Base-by-base conservation (phyloP, 768 basidiomycete species). In the Royoungia palumana region DNA sequence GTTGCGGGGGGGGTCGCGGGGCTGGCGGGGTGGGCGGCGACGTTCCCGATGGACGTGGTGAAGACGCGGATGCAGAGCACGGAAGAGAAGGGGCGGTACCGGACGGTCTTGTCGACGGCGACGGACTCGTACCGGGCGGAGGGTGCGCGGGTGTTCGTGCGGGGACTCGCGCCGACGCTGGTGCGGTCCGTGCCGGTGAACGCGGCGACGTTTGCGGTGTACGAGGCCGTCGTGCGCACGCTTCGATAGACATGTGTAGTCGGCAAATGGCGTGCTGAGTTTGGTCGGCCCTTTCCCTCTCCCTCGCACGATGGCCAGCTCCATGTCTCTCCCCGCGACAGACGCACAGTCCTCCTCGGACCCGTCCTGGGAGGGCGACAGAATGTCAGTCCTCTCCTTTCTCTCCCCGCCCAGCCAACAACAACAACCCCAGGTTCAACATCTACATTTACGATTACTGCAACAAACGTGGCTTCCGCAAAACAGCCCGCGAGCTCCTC, bases 381-480 rank as follows among this genome's bases (percentile, higher is more conserved):
- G 76, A 71, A 90, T 90, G 89, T 89, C 51, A 52, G 81, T 75
- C 47, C 19, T 44, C 24, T 38, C 42, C 45, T 19, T 45, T 27
- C 32, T 24, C 20, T 37, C 32, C 28, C 38, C 6, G 6, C 51
- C 53, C 46, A 50, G 52, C 46, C 51, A 37, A n/a, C n/a, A n/a
- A n/a, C n/a, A n/a, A n/a, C n/a, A n/a, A 41, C 53, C 16, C 47
- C 68, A 90, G 88, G 88, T 90, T 90, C 67, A 89, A 90, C 70
- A 88, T 90, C 63, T 91, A 91, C 70, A 90, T 91, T 57, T 78
- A 85, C 62, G 89, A 91, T 71, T 91, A 91, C 61, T 90, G 89
- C 70, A 70, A 63, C 60, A 91, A 91, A 68, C 83, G 87, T 44
- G 88, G 88, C 46, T 91, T 82, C 57, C 71, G 66, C 58, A 87